phyloP scores from a whole-genome alignment of 495 filamentous ascomycete species.

The Lasiosphaeris hirsuta region DNA sequence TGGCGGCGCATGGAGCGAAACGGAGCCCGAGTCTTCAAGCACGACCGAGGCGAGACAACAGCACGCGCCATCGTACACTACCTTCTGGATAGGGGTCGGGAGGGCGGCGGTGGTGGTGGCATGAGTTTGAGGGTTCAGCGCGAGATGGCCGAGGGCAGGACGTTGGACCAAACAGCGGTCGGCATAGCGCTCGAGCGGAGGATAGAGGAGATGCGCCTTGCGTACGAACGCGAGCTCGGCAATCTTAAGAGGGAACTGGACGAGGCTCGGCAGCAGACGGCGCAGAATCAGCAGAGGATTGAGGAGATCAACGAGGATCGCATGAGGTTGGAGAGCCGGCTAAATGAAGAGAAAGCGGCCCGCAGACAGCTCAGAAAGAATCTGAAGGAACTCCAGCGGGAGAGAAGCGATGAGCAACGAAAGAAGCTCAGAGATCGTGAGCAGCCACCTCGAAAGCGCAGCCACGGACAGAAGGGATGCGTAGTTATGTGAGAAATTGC shows the following conservation, averaged over 20 bases:
- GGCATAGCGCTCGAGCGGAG: background rate
- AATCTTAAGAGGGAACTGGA: conserved; percentile 1
- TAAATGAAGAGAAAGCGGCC: background rate
- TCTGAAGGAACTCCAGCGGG: background rate
- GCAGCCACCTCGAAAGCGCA: background rate
- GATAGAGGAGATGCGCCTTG: conserved; percentile 2
- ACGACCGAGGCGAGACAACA: conserved; percentile 1
- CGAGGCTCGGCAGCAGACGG: background rate
- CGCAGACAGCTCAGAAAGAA: background rate
- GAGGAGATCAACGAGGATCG: conserved; percentile 4
- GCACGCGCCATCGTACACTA: conserved; percentile 2
- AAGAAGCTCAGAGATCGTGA: background rate
- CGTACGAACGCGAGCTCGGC: conserved; percentile 1
- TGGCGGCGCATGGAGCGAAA: background rate
- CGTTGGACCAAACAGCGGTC: background rate
- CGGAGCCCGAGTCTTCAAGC: conserved; percentile 3
- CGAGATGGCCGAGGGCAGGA: conserved; percentile 1
- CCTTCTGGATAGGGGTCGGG: no score
- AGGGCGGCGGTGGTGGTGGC: background rate
- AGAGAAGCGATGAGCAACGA: background rate
- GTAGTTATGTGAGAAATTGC: no score
- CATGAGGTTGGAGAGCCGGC: background rate
- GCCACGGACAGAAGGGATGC: background rate
- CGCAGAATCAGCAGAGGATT: conserved; percentile 4
- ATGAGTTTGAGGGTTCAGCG: background rate